Base-by-base conservation (phyloP, 1,139 yeast species). In the Ogataea hybrid region DNA sequence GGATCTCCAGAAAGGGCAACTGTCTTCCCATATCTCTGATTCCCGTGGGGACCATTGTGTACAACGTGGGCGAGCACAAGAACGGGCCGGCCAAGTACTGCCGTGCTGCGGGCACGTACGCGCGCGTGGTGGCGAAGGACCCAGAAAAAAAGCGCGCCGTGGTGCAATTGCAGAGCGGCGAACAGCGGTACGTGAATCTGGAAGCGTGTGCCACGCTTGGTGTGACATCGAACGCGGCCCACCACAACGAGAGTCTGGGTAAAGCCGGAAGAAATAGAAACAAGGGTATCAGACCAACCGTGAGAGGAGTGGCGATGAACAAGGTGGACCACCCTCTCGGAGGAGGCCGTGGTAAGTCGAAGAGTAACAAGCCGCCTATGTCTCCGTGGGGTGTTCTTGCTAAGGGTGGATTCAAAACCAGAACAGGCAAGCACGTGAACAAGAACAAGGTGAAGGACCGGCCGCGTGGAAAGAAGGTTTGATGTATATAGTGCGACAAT, bases 331-430 rank as follows among this genome's bases (percentile, higher is more conserved):
- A 92, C 72, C 99, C 99, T 54, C 94, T 89, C 61, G 99, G 99
- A 75, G 99, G 99, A 84, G 99, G 99, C 70, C 84, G 98, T 77
- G 99, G 99, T 78, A 94, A 92, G 67, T 86, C 96, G 46, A 92
- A 94, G 80, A 87, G 96, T 51, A 90, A 90, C 68, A 90, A 88
- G 71, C 77, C 85, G 42, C 86, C 97, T 11, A 89, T 85, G 72
- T 86, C 96, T 47, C 94, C 95, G 68, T 92, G 97, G 97, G 98
- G 99, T 61, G 83, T 83, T 53, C 67, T 82, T 59, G 82, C 90
- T 39, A 90, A 90, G 77, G 94, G 92, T 67, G 85, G 88, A 46
- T 90, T 81, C 71, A 90, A 89, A 79, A 92, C 98, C 25, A 83
- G 98, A 69, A 81, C 84, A 59, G 94, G 94, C 62, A 88, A 85